Base-by-base conservation (phyloP, 768 basidiomycete genomes). In the Cubamyces sp. region DNA sequence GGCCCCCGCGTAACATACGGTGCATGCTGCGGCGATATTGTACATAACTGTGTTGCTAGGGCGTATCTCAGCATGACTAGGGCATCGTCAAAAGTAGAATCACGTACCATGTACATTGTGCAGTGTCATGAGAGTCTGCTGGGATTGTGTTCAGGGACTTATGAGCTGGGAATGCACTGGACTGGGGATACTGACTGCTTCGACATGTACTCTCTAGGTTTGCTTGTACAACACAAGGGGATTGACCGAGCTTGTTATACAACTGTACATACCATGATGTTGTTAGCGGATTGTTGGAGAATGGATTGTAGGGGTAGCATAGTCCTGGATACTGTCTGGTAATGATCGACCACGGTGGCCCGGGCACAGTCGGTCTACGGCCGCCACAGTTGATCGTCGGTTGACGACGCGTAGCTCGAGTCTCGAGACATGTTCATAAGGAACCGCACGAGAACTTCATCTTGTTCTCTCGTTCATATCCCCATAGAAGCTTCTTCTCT, bases 11-110 rank as follows among this genome's bases (percentile, higher is more conserved):
- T n/a, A 1, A 30, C 62, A 64, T 1, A 43, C 30, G 1, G 57
- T 47, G 47, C 62, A 64, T 16, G 57, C 62, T 19, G 62, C 62
- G 18, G 57, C 25, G 40, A 64, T 11, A 48, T 55, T 64, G 39
- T 54, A 64, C 53, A 28, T 26, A 9, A 64, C 53, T 1, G 45
- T 59, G 30, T 59, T 64, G n/a, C 62, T 64, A 23, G 34, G 47
- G 18, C 19, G 12, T 5, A 18, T 7, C 41, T 53, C 16, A 26
- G 16, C 1, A 9, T 39, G 21, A 49, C 25, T 42, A 15, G 14
- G 19, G 45, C 5, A 14, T n/a, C 41, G n/a, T 25, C 1, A 14
- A 19, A 3, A 5, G 39, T 0, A 21, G 23, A 23, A 11, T 3
- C 5, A 47, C 55, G 14, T 15, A 59, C 62, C 62, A 64, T 55